Evolutionary conservation across 148 eudicot genomes (phyloP), one percentile per base, ranked within the genome.

Genomic region (Talinum fruticosum): DNA sequence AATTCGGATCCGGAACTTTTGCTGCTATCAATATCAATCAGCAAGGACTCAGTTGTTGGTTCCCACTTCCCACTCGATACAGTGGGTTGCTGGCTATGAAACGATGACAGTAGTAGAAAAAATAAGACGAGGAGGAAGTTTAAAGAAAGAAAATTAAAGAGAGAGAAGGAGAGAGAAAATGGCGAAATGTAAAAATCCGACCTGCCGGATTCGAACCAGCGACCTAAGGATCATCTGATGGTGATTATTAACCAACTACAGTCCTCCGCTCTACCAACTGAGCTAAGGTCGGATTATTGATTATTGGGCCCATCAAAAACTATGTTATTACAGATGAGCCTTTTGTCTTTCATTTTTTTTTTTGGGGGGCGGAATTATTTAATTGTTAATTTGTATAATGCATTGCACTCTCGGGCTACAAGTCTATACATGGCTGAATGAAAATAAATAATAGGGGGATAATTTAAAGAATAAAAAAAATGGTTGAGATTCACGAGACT

Each of bases 201-300:
- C 96, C 91, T 89, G 85, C 90, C 91, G 91, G 91, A 91, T 85
- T 91, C 89, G 91, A 89, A 89, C 96, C 93, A 91, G 91, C 85
- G 93, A 91, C 96, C 96, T 91, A 91, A 88, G 91, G 96, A 91
- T 89, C 75, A 64, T 32, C 79, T 57, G 76, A 75, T 36, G 78
- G 57, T 3, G 13, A 1, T 29, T 1, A 1, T 29, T 1, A 24
- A 62, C 78, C 83, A 10, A 80, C 83, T 80, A 76, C 80, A 81
- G 83, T 84, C 81, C 78, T 77, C 86, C 83, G 81, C 83, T 74
- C 75, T 72, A 72, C 83, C 83, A 81, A 81, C 83, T 81, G 83
- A 81, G 83, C 83, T 81, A 81, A 76, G 68, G 79, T 77, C 77
- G 77, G 84, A 15, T 57, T 45, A 14, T 1, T 38, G 4, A 38